Percentiles rank a stretch among this genome's conserved stretches.
phyloP scores from a whole-genome alignment of 441 rosid species.

The Erodium texanum region DNA sequence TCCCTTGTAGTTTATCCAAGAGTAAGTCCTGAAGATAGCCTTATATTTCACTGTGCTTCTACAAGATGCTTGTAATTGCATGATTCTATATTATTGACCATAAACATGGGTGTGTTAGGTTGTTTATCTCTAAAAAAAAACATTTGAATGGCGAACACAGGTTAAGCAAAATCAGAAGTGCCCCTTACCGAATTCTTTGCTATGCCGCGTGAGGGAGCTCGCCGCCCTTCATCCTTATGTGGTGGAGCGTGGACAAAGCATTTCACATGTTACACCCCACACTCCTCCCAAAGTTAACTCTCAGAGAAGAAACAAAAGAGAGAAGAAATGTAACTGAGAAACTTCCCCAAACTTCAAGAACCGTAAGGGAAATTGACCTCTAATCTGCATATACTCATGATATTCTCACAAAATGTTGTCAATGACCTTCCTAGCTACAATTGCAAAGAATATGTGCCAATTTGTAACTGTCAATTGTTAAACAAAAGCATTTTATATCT shows the following conservation, averaged over 20 bases:
- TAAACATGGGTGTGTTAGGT: no score
- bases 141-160: conserved; percentile 26
- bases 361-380: neutral
- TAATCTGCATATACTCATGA: conserved; percentile 12
- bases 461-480: conserved; percentile 8
- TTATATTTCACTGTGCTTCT: neutral
- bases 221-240: conserved; percentile 65
- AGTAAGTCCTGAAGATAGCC: neutral
- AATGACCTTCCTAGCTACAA: conserved; percentile 7
- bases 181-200: conserved; percentile 44
- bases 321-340: conserved; percentile 10
- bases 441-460: conserved; percentile 17
- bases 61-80: no score
- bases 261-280: conserved; percentile 16
- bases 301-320: conserved; percentile 29
- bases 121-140: no score
- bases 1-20: no score
- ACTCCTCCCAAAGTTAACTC: conserved; percentile 18
- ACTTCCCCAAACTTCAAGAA: no score
- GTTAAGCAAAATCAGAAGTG: conserved; percentile 32
- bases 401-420: conserved; percentile 8
- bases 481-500: conserved; percentile 1
- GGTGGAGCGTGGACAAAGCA: conserved; percentile 24
- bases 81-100: no score
- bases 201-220: conserved; percentile 54